Percentiles rank a stretch among this genome's conserved stretches.
Conservation (phyloP, 2,329 filamentous ascomycete genomes). For the Beauveria sp. region DNA sequence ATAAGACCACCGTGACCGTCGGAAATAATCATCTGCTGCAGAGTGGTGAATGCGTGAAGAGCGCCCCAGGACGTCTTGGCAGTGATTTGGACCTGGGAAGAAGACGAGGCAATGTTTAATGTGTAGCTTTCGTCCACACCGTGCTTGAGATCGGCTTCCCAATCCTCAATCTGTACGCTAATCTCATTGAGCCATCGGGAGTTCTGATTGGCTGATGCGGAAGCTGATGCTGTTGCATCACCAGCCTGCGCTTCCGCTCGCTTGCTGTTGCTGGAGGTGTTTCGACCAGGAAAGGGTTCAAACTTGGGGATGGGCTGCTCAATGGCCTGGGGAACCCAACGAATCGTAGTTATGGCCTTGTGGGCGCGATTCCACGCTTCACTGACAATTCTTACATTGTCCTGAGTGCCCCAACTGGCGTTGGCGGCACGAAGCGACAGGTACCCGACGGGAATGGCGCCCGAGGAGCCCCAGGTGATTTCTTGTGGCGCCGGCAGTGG, state of each 20-base stretch:
- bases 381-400: constrained; percentile 24
- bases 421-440: constrained; percentile 15
- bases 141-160: constrained; percentile 40
- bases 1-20: constrained; percentile 35
- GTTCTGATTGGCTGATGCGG: background rate
- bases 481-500: constrained; percentile 20
- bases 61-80: constrained; percentile 46
- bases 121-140: constrained; percentile 51
- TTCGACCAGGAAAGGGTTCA: constrained; percentile 40
- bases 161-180: constrained; percentile 37
- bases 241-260: constrained; percentile 14
- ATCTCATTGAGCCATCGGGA: constrained; percentile 29
- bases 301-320: constrained; percentile 44
- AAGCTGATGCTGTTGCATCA: background rate
- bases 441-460: constrained; percentile 15
- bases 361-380: constrained; percentile 44
- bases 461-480: constrained; percentile 19
- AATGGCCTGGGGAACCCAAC: constrained; percentile 45
- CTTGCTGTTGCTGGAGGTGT: constrained; percentile 22
- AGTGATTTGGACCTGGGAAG: constrained; percentile 34
- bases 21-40: constrained; percentile 47
- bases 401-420: constrained; percentile 8
- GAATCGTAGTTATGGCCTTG: constrained; percentile 36
- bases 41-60: constrained; percentile 48
- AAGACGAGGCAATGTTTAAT: constrained; percentile 31